Conservation (phyloP, 192 early-diverging fungal species). For the Allomyces arbusculus region DNA sequence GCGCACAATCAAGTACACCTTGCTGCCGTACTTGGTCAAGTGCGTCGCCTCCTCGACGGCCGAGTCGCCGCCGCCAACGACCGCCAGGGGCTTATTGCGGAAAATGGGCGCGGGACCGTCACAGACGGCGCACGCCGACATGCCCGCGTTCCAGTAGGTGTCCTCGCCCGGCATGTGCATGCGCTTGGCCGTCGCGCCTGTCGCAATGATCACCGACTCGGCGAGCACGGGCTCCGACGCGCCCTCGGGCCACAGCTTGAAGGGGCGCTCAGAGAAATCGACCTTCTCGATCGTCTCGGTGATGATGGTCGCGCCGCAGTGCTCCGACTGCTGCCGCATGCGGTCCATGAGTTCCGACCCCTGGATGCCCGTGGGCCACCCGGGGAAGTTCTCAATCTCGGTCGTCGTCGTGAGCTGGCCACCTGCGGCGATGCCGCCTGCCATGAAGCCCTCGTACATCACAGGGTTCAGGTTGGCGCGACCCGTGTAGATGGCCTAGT, state of each 20-base stretch:
- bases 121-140: slow-evolving; percentile 97
- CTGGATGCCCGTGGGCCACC: slow-evolving; percentile 78
- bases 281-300: slow-evolving; percentile 79
- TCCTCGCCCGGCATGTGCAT: slow-evolving; percentile 78
- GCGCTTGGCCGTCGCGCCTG: slow-evolving; percentile 96
- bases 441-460: slow-evolving; percentile 92
- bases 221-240: slow-evolving; percentile 51
- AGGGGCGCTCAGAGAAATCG: slow-evolving; percentile 58
- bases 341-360: slow-evolving; percentile 73
- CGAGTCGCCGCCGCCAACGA: slow-evolving; percentile 92
- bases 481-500: slow-evolving; percentile 66
- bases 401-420: slow-evolving; percentile 85
- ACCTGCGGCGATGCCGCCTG: slow-evolving; percentile 50
- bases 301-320: slow-evolving; percentile 67
- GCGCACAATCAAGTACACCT: slow-evolving; percentile 84
- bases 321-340: slow-evolving; percentile 65
- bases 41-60: slow-evolving; percentile 91
- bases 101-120: slow-evolving; percentile 93
- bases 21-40: slow-evolving; percentile 87
- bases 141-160: slow-evolving; percentile 91
- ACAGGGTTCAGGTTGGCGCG: slow-evolving; percentile 83
- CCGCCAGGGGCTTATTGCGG: slow-evolving; percentile 82
- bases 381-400: slow-evolving; percentile 90
- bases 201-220: slow-evolving; percentile 76
- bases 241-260: slow-evolving; percentile 74